phyloP scores from a whole-genome alignment of 1,284 basidiomycete genomes.

The Boletus austroedulis region DNA sequence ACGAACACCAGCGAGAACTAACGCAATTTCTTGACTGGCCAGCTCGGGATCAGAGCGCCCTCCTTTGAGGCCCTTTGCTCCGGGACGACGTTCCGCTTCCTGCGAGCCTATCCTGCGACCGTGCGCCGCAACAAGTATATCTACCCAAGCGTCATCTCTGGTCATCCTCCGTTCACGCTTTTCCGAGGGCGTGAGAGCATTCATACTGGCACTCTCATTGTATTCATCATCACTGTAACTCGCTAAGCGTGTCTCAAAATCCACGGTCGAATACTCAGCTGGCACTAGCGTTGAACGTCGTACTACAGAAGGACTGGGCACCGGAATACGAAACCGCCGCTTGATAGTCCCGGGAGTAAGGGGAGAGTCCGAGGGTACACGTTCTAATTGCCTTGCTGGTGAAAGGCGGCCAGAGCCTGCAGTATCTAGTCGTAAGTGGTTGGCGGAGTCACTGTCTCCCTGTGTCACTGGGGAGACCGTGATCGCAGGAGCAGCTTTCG shows the following conservation, averaged over 20 bases:
- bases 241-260: constrained; percentile 70
- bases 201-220: constrained; percentile 31
- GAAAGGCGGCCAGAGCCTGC: constrained; percentile 17
- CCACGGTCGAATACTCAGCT: constrained; percentile 69
- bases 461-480: constrained; percentile 21
- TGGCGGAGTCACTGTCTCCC: constrained; percentile 19
- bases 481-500: constrained; percentile 28
- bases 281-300: constrained; percentile 53
- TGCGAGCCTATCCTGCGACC: constrained; percentile 58
- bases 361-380: constrained; percentile 29
- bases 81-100: constrained; percentile 46
- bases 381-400: constrained; percentile 27
- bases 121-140: constrained; percentile 75
- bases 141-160: constrained; percentile 77
- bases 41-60: constrained; percentile 62
- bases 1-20: constrained; percentile 64
- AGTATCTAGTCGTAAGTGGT: constrained; percentile 27
- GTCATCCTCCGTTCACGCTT: constrained; percentile 55
- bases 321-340: constrained; percentile 58
- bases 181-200: constrained; percentile 31
- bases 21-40: constrained; percentile 66
- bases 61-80: constrained; percentile 33
- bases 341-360: constrained; percentile 28
- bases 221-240: constrained; percentile 63
- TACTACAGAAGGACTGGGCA: constrained; percentile 47